A percentile compares a stretch with the other conserved stretches of the same genome.
phyloP scores from a whole-genome alignment of 129 eudicot genomes.

The Arctium minus region DNA sequence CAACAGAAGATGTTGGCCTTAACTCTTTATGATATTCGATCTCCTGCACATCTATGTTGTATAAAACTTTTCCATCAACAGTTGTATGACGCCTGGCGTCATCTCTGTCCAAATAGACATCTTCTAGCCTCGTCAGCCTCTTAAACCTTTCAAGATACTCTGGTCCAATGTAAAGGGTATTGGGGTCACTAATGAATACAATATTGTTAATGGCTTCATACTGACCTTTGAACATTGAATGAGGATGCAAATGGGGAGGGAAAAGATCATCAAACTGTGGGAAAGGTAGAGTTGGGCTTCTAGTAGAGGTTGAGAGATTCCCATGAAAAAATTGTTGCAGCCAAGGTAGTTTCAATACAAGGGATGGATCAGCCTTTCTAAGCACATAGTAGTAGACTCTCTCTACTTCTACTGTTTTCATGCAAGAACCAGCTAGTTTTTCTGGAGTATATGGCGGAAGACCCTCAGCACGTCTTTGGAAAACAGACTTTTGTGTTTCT shows the following conservation, averaged over 20 bases:
- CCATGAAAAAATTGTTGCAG: constrained; percentile 58
- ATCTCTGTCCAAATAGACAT: constrained; percentile 47
- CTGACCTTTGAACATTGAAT: constrained; percentile 32
- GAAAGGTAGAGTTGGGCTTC: constrained; percentile 21
- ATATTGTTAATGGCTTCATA: constrained; percentile 45
- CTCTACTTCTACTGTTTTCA: constrained; percentile 53
- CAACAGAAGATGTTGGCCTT: constrained; percentile 15
- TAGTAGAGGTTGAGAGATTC: constrained; percentile 36
- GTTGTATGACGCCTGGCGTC: constrained; percentile 22
- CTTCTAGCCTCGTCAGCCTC: constrained; percentile 53
- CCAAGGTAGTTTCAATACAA: constrained; percentile 42
- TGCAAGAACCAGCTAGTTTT: constrained; percentile 52
- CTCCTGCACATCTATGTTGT: constrained; percentile 37
- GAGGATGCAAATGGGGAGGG: constrained; percentile 68
- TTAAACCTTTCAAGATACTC: constrained; percentile 65
- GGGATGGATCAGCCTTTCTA: constrained; percentile 57
- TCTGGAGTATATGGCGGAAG: constrained; percentile 50
- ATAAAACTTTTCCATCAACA: constrained; percentile 31
- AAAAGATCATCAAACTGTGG: constrained; percentile 69
- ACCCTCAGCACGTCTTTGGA: constrained; percentile 61
- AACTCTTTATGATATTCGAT: constrained; percentile 25
- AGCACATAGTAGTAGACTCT: constrained; percentile 58
- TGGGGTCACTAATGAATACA: constrained; percentile 55
- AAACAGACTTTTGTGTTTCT: constrained; percentile 45
- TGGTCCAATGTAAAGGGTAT: constrained; percentile 34